Conservation (phyloP, 2,329 filamentous ascomycete species). For the Dichotomopilus funicola region DNA sequence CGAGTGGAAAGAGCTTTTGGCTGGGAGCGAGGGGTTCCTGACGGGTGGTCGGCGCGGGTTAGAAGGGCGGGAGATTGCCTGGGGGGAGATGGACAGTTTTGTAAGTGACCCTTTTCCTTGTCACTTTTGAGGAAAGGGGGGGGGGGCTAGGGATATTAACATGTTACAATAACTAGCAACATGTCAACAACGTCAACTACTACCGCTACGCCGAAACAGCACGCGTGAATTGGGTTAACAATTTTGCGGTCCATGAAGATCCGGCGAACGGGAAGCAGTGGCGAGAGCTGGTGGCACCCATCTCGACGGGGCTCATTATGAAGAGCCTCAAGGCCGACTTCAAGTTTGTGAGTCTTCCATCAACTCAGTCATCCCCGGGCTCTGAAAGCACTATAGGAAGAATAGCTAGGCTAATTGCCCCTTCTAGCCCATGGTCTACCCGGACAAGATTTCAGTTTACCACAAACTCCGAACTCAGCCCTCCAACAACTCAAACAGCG, state of each 20-base stretch:
- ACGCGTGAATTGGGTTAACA: conserved; percentile 69
- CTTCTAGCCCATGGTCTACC: conserved; percentile 69
- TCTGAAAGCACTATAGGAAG: not conserved
- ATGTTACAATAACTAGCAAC: conserved; percentile 41
- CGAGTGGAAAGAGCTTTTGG: conserved; percentile 67
- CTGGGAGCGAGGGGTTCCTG: conserved; percentile 69
- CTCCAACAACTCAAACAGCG: conserved; percentile 23
- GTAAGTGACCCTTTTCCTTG: conserved; percentile 22
- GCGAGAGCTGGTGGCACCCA: conserved; percentile 61
- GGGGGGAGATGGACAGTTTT: conserved; percentile 74
- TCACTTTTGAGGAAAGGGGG: not conserved
- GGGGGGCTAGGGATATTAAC: not conserved
- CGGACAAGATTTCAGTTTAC: conserved; percentile 75
- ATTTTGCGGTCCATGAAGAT: conserved; percentile 60
- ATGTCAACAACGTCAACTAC: conserved; percentile 85
- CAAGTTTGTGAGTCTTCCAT: conserved; percentile 62
- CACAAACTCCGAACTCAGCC: conserved; percentile 63
- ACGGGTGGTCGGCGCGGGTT: conserved; percentile 57
- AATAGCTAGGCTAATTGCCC: not conserved
- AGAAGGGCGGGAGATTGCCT: conserved; percentile 61
- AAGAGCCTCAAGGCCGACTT: conserved; percentile 75
- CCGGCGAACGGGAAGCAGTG: conserved; percentile 56
- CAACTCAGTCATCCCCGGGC: not conserved
- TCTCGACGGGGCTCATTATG: conserved; percentile 66
- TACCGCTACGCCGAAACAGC: conserved; percentile 77